Conservation (phyloP, 176 grass and related monocot species). For the Oryza officinalis region DNA sequence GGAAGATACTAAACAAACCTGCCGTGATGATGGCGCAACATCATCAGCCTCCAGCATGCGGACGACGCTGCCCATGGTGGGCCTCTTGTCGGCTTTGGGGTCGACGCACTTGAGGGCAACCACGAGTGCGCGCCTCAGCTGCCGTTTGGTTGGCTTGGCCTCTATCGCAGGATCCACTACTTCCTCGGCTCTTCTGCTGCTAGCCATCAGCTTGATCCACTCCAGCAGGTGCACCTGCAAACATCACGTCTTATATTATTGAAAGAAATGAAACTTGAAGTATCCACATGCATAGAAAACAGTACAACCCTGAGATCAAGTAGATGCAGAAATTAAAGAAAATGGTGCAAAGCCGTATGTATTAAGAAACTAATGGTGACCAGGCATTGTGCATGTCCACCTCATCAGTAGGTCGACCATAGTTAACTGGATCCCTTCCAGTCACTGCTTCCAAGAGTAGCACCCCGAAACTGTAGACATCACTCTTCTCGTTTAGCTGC, state of each 20-base stretch:
- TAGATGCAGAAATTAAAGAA: background rate
- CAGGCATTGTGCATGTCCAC: background rate
- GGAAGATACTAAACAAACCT: background rate
- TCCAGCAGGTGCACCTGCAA: background rate
- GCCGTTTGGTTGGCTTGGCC: background rate
- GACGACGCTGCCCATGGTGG: background rate
- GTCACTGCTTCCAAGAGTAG: background rate
- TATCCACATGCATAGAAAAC: background rate
- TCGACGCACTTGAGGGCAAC: background rate
- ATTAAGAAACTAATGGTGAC: background rate
- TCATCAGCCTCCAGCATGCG: background rate
- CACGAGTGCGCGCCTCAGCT: background rate
- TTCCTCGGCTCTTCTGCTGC: background rate
- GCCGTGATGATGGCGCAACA: background rate
- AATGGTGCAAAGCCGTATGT: too few species aligned
- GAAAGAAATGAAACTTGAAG: background rate
- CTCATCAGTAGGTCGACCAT: background rate
- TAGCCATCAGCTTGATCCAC: background rate
- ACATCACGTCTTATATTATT: background rate
- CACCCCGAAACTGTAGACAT: background rate
- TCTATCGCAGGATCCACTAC: background rate
- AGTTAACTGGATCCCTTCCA: background rate
- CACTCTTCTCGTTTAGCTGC: background rate
- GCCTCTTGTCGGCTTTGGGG: background rate
- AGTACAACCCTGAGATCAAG: background rate